Conservation (phyloP, 2,329 filamentous ascomycete genomes). For the Fusarium xylarioides region DNA sequence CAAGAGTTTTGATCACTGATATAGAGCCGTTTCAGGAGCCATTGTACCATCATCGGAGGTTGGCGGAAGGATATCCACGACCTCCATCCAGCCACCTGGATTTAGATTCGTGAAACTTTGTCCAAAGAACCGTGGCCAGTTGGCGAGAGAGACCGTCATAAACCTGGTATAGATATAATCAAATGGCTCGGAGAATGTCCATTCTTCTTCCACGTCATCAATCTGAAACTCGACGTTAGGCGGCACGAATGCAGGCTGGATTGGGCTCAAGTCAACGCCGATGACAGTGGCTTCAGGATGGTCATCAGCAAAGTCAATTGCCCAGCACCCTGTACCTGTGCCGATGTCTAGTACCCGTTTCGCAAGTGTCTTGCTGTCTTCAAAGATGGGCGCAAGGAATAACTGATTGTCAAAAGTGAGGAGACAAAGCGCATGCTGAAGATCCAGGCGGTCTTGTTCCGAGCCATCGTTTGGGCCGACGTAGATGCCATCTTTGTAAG, state of each 20-base stretch:
- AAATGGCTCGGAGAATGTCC: constrained; percentile 34
- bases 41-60: constrained; percentile 12
- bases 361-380: background rate
- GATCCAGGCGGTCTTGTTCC: constrained; percentile 31
- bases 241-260: constrained; percentile 32
- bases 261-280: constrained; percentile 33
- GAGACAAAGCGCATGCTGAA: constrained; percentile 35
- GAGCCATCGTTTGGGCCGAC: constrained; percentile 8
- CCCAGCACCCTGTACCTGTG: constrained; percentile 41
- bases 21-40: constrained; percentile 25
- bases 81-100: constrained; percentile 38
- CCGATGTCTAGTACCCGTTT: constrained; percentile 39
- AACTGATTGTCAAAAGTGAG: constrained; percentile 41
- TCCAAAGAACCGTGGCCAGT: constrained; percentile 34
- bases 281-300: constrained; percentile 22
- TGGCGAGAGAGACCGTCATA: constrained; percentile 29
- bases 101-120: constrained; percentile 29
- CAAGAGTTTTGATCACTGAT: constrained; percentile 37
- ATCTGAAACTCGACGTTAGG: constrained; percentile 40
- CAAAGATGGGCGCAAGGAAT: constrained; percentile 23
- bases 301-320: constrained; percentile 39
- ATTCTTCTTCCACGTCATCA: constrained; percentile 39
- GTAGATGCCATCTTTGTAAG: constrained; percentile 37
- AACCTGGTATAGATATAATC: constrained; percentile 39
- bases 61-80: constrained; percentile 28